These are phyloP conservation scores for Collariella sp. DNA, from an alignment of 495 filamentous ascomycete species.

Conservation along the genomic window DNA sequence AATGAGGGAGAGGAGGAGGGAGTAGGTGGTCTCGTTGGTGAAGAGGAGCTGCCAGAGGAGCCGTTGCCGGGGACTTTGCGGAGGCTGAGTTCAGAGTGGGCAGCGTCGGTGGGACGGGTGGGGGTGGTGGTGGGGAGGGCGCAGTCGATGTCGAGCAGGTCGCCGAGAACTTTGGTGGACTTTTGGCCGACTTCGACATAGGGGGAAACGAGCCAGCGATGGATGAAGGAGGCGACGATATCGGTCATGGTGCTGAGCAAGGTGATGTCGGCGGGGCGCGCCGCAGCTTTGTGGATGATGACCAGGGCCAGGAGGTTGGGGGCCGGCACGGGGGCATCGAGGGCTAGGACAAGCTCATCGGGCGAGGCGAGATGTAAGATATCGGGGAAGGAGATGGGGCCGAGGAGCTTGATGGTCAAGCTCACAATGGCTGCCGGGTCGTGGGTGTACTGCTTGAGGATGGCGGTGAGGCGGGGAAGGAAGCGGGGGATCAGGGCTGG, in stretches of 20 bases:
- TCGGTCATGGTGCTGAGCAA: conserved; percentile 58
- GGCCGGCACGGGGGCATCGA: conserved; percentile 52
- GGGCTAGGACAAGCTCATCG: conserved; percentile 45
- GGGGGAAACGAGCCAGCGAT: conserved; percentile 62
- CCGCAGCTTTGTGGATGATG: conserved; percentile 63
- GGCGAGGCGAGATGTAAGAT: conserved; percentile 45
- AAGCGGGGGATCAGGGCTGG: conserved; percentile 39
- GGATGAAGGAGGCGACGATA: conserved; percentile 52
- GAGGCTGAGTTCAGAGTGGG: conserved; percentile 25
- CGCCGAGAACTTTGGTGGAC: conserved; percentile 55
- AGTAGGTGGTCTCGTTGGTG: conserved; percentile 56
- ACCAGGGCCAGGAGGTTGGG: conserved; percentile 64
- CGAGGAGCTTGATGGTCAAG: conserved; percentile 46
- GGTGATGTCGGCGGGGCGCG: conserved; percentile 51
- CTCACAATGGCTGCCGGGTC: conserved; percentile 45
- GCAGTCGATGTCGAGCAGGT: conserved; percentile 61
- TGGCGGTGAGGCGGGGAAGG: conserved; percentile 40
- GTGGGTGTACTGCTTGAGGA: conserved; percentile 40
- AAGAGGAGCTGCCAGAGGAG: conserved; percentile 68
- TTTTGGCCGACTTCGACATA: conserved; percentile 67
- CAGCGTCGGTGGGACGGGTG: conserved; percentile 10
- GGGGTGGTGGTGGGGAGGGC: conserved; percentile 42
- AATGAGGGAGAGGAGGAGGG: conserved; percentile 53
- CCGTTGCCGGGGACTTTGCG: conserved; percentile 49
- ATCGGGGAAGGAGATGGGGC: conserved; percentile 43